A percentile compares a stretch with the other conserved stretches of the same genome.
phyloP scores from a whole-genome alignment of 2,329 filamentous ascomycete genomes.

The Mollisia scopiformis region DNA sequence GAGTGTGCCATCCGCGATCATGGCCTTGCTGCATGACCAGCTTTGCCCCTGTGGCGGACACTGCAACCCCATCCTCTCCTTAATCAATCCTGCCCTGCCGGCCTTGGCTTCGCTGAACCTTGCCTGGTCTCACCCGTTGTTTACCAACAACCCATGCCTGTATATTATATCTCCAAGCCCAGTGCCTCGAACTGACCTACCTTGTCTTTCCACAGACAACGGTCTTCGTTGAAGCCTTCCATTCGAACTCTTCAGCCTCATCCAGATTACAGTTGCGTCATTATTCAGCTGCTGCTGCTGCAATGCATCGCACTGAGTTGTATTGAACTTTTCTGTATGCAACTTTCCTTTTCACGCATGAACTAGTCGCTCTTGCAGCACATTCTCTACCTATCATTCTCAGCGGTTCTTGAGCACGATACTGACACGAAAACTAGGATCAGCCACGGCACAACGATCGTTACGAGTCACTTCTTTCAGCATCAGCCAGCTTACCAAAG shows the following conservation, averaged over 20 bases:
- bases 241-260: slow-evolving; percentile 29
- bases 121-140: slow-evolving; percentile 19
- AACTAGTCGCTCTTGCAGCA: slow-evolving; percentile 22
- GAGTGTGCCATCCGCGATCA: slow-evolving; percentile 31
- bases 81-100: slow-evolving; percentile 30
- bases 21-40: slow-evolving; percentile 24
- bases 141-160: slow-evolving; percentile 37
- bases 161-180: slow-evolving; percentile 36
- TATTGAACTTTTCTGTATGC: slow-evolving; percentile 25
- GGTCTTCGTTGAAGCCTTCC: slow-evolving; percentile 23
- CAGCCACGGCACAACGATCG: neutral
- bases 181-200: slow-evolving; percentile 28
- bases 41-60: slow-evolving; percentile 24
- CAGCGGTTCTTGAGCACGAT: slow-evolving; percentile 13
- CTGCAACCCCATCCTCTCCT: slow-evolving; percentile 31
- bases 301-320: neutral
- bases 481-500: neutral
- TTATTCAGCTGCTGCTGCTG: slow-evolving; percentile 21
- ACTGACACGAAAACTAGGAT: slow-evolving; percentile 20
- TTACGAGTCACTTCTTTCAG: neutral
- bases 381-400: slow-evolving; percentile 17
- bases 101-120: slow-evolving; percentile 5
- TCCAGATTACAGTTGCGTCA: slow-evolving; percentile 25
- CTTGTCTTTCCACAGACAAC: slow-evolving; percentile 33
- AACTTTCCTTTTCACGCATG: slow-evolving; percentile 26